Evolutionary conservation across 1,139 yeast species (phyloP).

Genomic region (Dujonia santamariae): DNA sequence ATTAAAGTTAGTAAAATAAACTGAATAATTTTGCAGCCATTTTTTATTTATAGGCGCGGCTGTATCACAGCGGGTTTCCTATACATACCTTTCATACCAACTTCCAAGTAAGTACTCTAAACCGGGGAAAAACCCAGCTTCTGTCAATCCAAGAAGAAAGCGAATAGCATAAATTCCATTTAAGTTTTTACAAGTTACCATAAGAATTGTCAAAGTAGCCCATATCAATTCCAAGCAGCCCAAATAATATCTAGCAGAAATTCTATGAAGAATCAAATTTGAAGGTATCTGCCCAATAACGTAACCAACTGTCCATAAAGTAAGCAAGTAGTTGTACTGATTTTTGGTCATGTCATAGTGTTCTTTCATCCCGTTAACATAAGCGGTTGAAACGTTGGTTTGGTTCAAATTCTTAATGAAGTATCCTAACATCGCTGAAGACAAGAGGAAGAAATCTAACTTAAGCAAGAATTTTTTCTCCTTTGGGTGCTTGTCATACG

Average conservation of each 20-base stretch:
- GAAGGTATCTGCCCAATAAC: slow-evolving; percentile 60
- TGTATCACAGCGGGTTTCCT: too few relatives aligned
- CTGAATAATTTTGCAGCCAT: neutral
- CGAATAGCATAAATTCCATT: slow-evolving; percentile 53
- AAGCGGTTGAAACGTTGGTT: slow-evolving; percentile 49
- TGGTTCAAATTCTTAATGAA: slow-evolving; percentile 41
- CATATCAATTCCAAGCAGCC: slow-evolving; percentile 55
- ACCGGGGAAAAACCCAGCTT: slow-evolving; percentile 60
- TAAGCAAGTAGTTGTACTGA: slow-evolving; percentile 51
- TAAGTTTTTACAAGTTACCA: slow-evolving; percentile 43
- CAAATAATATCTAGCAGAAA: slow-evolving; percentile 51
- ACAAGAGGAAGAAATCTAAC: slow-evolving; percentile 42
- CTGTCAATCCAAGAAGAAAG: slow-evolving; percentile 56
- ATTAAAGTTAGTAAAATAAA: neutral
- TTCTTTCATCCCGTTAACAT: slow-evolving; percentile 62
- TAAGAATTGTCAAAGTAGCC: slow-evolving; percentile 53
- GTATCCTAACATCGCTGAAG: slow-evolving; percentile 43
- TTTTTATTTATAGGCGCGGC: neutral
- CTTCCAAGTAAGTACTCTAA: slow-evolving; percentile 52
- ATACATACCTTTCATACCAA: slow-evolving; percentile 30
- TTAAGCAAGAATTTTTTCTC: slow-evolving; percentile 41
- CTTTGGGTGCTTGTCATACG: slow-evolving; percentile 44
- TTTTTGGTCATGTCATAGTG: slow-evolving; percentile 49
- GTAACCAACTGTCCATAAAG: slow-evolving; percentile 59
- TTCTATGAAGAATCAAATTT: slow-evolving; percentile 49